Evolutionary conservation across 768 basidiomycete genomes (phyloP).

Genomic region (Boletus edulis): DNA sequence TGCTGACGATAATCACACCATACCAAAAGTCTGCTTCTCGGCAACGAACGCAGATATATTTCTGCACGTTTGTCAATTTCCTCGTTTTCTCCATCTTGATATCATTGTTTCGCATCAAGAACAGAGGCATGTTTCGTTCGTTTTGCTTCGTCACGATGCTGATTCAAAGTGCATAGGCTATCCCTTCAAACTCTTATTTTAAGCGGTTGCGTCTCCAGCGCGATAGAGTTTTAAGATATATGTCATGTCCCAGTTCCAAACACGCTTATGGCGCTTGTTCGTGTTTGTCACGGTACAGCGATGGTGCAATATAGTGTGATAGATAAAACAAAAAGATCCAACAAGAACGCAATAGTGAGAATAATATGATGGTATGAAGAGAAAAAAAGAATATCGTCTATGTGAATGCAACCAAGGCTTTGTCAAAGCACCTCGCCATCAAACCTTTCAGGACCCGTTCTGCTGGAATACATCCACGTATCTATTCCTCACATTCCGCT

Average conservation of each 20-base stretch:
- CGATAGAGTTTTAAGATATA: neutral
- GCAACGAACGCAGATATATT: constrained; percentile 84
- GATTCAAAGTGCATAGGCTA: constrained; percentile 48
- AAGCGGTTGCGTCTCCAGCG: constrained; percentile 13
- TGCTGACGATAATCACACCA: constrained; percentile 80
- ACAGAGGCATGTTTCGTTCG: constrained; percentile 56
- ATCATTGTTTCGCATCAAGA: constrained; percentile 88
- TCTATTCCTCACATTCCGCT: constrained; percentile 74
- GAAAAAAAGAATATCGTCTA: constrained; percentile 7
- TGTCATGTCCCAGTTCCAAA: neutral
- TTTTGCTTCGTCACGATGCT: neutral
- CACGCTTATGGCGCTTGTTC: neutral
- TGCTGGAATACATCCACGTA: constrained; percentile 92
- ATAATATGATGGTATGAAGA: constrained; percentile 19
- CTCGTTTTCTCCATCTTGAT: constrained; percentile 85
- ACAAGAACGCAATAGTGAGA: constrained; percentile 13
- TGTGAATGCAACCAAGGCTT: neutral
- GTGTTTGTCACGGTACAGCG: neutral
- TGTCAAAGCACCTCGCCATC: neutral
- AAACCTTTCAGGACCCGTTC: constrained; percentile 28
- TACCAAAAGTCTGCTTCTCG: constrained; percentile 65
- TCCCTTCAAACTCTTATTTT: constrained; percentile 77
- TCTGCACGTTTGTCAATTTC: constrained; percentile 82
- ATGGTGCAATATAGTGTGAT: constrained; percentile 12
- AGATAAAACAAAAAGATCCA: constrained; percentile 23